Evolutionary conservation across 139 green algal genomes (phyloP).

Genomic region (Chlamydomonas applanata): DNA sequence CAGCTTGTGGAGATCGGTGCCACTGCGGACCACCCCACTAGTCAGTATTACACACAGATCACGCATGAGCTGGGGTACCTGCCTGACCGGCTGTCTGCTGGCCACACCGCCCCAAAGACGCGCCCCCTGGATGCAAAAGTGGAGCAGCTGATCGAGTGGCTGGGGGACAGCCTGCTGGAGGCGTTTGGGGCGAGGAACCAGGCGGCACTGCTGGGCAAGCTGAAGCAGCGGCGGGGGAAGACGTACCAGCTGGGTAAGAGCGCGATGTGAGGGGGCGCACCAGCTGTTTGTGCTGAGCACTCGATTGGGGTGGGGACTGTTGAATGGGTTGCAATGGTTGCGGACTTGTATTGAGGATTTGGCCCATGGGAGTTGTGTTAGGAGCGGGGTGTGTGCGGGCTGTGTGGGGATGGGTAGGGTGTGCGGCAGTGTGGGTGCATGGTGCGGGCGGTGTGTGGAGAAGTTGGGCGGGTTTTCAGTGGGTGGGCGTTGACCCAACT

Average conservation of each 20-base stretch:
- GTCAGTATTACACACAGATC: slow-evolving; percentile 13
- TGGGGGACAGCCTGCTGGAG: slow-evolving; percentile 11
- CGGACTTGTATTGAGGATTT: too few relatives aligned
- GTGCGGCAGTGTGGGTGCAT: too few relatives aligned
- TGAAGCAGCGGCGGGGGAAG: slow-evolving; percentile 16
- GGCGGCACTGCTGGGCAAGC: slow-evolving; percentile 10
- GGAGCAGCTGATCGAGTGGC: slow-evolving; percentile 21
- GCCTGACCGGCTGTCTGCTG: slow-evolving; percentile 12
- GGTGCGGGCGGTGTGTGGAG: too few relatives aligned
- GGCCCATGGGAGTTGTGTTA: too few relatives aligned
- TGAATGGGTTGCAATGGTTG: too few relatives aligned
- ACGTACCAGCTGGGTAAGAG: slow-evolving; percentile 16
- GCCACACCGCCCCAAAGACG: slow-evolving; percentile 17
- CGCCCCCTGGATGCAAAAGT: slow-evolving; percentile 29
- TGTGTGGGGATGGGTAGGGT: too few relatives aligned
- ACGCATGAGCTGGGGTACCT: background rate
- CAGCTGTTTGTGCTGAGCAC: too few relatives aligned
- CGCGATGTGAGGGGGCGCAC: too few relatives aligned
- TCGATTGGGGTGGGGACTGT: too few relatives aligned
- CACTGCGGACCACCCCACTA: slow-evolving; percentile 10
- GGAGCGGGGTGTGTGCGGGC: too few relatives aligned
- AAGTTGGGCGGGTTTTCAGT: too few relatives aligned
- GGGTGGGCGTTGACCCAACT: too few relatives aligned
- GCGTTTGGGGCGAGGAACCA: slow-evolving; percentile 5
- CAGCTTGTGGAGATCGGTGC: slow-evolving; percentile 21